These are phyloP conservation scores for Leccinum barrowsii DNA, from an alignment of 768 basidiomycete species.

Conservation along the genomic window DNA sequence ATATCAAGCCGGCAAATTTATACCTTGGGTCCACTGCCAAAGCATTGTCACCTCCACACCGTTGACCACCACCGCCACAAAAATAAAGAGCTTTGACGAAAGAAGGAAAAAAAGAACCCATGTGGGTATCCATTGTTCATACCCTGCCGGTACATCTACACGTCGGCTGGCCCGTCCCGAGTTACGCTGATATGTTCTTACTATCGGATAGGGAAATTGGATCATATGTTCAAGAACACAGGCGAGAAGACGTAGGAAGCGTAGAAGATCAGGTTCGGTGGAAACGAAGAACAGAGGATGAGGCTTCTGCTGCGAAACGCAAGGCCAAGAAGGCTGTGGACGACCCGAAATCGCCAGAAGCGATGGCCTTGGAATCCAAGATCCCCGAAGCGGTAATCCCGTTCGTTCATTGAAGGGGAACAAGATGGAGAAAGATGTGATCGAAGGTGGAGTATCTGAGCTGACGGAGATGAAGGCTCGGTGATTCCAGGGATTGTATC, in stretches of 20 bases:
- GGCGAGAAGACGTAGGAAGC: conserved; percentile 84
- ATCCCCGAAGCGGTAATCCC: conserved; percentile 64
- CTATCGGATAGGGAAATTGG: conserved; percentile 44
- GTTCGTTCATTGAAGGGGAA: conserved; percentile 65
- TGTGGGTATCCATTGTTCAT: too few relatives aligned
- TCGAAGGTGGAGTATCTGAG: conserved; percentile 48
- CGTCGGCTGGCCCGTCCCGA: too few relatives aligned
- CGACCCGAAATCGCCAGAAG: conserved; percentile 69
- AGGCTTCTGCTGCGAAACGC: conserved; percentile 40
- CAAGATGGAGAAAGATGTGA: conserved; percentile 43
- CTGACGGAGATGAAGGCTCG: conserved; percentile 37
- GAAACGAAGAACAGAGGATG: conserved; percentile 42
- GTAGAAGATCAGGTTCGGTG: conserved; percentile 80
- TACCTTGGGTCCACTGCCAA: too few relatives aligned
- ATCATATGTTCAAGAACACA: conserved; percentile 79
- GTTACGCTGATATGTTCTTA: too few relatives aligned
- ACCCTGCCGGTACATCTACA: too few relatives aligned
- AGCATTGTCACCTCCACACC: too few relatives aligned
- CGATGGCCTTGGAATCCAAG: conserved; percentile 67
- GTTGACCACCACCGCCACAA: too few relatives aligned
- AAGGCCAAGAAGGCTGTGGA: conserved; percentile 52
- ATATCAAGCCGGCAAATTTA: too few relatives aligned
- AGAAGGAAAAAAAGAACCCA: too few relatives aligned
- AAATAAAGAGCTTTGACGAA: too few relatives aligned
- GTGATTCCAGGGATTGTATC: background rate